A percentile compares a stretch with the other conserved stretches of the same genome.
Evolutionary conservation across 2,329 filamentous ascomycete genomes (phyloP).

Genomic region (Phoma sp.): DNA sequence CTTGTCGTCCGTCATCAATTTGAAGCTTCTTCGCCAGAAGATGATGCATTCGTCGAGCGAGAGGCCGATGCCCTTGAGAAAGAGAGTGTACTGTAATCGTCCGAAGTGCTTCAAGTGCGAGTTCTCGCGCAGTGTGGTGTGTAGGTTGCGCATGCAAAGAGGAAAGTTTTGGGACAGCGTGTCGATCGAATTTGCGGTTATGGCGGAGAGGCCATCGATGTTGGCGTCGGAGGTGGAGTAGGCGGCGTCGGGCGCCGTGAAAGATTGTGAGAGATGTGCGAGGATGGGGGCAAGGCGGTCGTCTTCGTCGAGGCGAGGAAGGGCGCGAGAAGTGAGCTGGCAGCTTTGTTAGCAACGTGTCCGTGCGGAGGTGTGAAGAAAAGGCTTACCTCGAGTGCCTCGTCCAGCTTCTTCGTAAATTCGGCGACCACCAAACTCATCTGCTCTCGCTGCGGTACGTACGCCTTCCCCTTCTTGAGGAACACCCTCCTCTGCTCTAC

Average conservation of each 20-base stretch:
- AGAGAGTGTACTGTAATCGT: constrained; percentile 91
- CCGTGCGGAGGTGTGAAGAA: background rate
- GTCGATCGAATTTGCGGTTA: constrained; percentile 69
- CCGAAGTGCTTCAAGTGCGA: constrained; percentile 92
- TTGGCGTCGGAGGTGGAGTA: constrained; percentile 74
- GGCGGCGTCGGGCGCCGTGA: constrained; percentile 85
- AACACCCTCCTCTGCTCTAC: constrained; percentile 81
- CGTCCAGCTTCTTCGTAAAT: constrained; percentile 80
- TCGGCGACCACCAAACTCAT: constrained; percentile 87
- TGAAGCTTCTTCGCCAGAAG: constrained; percentile 90
- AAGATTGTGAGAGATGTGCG: constrained; percentile 90
- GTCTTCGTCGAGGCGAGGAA: constrained; percentile 94
- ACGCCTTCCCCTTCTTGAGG: constrained; percentile 82
- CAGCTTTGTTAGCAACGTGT: constrained; percentile 4
- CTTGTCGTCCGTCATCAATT: constrained; percentile 85
- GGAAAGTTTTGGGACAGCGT: constrained; percentile 80
- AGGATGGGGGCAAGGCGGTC: constrained; percentile 82
- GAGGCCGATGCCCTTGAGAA: constrained; percentile 93
- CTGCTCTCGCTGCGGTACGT: constrained; percentile 86
- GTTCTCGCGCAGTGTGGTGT: constrained; percentile 83
- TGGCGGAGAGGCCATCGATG: constrained; percentile 76
- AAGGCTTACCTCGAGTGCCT: constrained; percentile 74
- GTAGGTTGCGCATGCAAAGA: constrained; percentile 91
- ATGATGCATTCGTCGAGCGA: constrained; percentile 88
- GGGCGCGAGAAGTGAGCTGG: constrained; percentile 83